Evolutionary conservation across 176 grass and related monocot species (phyloP).

Genomic region (Luzula sylvatica): DNA sequence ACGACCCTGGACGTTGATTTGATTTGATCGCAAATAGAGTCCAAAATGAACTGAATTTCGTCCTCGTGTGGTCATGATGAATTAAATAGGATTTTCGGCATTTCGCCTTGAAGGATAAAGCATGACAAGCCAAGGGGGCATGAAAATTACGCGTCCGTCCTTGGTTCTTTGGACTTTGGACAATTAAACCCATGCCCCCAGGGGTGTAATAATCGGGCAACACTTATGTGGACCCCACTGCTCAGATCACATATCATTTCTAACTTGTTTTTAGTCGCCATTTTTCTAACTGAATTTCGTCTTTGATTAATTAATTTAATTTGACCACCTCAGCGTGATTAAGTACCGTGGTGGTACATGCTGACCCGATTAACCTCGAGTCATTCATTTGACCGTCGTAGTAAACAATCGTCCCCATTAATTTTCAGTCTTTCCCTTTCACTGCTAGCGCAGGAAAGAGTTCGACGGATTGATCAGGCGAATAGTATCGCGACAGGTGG

Average conservation of each 20-base stretch:
- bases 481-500: conserved; percentile 94
- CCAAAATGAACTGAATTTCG: conserved; percentile 97
- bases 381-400: conserved; percentile 99
- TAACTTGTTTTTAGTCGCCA: conserved; percentile 68
- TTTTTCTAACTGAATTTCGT: no score
- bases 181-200: conserved; percentile 84
- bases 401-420: conserved; percentile 90
- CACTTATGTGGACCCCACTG: conserved; percentile 86
- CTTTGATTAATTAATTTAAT: no score
- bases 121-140: conserved; percentile 96
- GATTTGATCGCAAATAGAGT: conserved; percentile 82
- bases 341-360: conserved; percentile 74
- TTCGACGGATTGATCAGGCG: conserved; percentile 64
- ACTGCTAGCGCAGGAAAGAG: conserved; percentile 83
- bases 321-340: conserved; percentile 93
- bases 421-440: conserved; percentile 42
- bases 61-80: conserved; percentile 80
- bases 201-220: conserved; percentile 96
- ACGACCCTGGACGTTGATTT: conserved; percentile 88
- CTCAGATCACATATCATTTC: conserved; percentile 84
- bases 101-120: no score
- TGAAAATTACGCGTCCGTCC: conserved; percentile 93
- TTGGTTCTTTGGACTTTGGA: conserved; percentile 98
- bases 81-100: conserved; percentile 68
- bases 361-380: conserved; percentile 66